Evolutionary conservation across 495 filamentous ascomycete genomes (phyloP).

Genomic region (Penicillium odoratum): DNA sequence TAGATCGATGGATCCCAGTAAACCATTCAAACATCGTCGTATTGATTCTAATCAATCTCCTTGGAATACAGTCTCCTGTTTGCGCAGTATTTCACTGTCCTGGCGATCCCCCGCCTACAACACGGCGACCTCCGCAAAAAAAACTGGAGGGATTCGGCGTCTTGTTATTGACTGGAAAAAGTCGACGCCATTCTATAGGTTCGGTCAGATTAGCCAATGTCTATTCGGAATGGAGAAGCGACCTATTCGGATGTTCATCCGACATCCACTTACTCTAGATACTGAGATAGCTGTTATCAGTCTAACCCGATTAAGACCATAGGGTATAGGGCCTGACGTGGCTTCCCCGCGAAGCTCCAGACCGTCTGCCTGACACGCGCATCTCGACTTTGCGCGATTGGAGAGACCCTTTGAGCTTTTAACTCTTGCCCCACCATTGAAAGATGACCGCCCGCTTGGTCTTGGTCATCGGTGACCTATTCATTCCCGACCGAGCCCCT

Average conservation of each 20-base stretch:
- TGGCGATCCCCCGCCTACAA: neutral
- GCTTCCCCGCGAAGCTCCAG: constrained; percentile 42
- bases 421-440: constrained; percentile 18
- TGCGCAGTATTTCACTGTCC: constrained; percentile 19
- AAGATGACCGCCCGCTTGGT: constrained; percentile 79
- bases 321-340: constrained; percentile 37
- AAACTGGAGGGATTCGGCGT: neutral
- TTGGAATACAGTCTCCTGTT: constrained; percentile 3
- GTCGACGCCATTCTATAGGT: constrained; percentile 5
- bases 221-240: neutral
- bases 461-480: constrained; percentile 92
- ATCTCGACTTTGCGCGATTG: constrained; percentile 14
- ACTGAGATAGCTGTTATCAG: neutral
- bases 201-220: constrained; percentile 7
- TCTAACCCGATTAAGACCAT: constrained; percentile 5
- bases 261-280: neutral
- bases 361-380: constrained; percentile 3
- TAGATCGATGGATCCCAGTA: neutral
- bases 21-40: neutral
- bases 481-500: constrained; percentile 94
- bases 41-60: neutral
- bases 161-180: neutral
- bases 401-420: constrained; percentile 34
- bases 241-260: constrained; percentile 8
- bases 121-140: constrained; percentile 23